These are phyloP conservation scores for Trichaptum fuscoviolaceum DNA, from an alignment of 768 basidiomycete species.

Conservation along the genomic window DNA sequence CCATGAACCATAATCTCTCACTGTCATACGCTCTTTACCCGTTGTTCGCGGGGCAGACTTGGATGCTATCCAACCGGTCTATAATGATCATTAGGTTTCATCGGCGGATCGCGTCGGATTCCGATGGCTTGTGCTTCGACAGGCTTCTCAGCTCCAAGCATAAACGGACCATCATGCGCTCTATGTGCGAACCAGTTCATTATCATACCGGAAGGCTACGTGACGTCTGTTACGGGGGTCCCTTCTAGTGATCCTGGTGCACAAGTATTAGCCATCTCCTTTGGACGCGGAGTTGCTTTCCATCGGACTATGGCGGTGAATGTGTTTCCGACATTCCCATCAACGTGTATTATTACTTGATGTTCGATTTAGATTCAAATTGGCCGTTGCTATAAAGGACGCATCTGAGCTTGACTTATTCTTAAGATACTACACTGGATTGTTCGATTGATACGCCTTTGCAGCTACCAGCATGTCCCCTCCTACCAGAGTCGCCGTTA, in stretches of 20 bases:
- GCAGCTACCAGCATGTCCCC: neutral
- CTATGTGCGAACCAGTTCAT: neutral
- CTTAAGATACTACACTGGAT: too few species aligned
- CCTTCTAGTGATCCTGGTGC: neutral
- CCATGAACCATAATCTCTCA: too few species aligned
- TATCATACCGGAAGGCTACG: neutral
- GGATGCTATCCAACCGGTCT: neutral
- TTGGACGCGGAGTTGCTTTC: too few species aligned
- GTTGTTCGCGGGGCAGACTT: neutral
- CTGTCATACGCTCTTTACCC: neutral
- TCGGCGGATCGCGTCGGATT: neutral
- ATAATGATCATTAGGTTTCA: too few species aligned
- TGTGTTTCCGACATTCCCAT: neutral
- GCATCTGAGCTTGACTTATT: neutral
- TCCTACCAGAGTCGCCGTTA: conserved; percentile 30
- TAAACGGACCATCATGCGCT: neutral
- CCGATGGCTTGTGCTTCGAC: too few species aligned
- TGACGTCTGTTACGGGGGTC: neutral
- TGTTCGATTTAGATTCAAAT: neutral
- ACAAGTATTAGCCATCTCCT: neutral
- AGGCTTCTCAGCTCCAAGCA: too few species aligned
- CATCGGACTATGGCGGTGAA: neutral
- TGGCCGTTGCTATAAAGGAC: neutral
- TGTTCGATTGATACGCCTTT: neutral
- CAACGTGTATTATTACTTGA: neutral